Percentiles rank a stretch among this genome's conserved stretches.
Evolutionary conservation across 2,329 filamentous ascomycete genomes (phyloP).

Genomic region (Colletotrichum echinochloae): DNA sequence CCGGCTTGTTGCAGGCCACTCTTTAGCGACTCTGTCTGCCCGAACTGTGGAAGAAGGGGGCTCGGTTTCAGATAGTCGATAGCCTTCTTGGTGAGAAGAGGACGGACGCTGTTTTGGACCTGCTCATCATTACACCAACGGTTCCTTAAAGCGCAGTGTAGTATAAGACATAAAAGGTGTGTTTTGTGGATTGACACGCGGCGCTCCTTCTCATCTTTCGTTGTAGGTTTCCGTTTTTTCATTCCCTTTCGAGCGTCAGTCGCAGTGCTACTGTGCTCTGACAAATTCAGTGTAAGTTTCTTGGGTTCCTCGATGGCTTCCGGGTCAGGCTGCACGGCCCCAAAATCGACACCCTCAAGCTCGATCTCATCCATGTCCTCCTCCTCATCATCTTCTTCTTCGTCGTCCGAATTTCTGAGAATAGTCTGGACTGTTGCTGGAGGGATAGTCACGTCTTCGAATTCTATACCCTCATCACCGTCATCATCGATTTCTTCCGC

Average conservation of each 20-base stretch:
- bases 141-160: constrained; percentile 82
- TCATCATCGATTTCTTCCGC: constrained; percentile 45
- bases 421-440: constrained; percentile 64
- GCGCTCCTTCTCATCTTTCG: constrained; percentile 63
- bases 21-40: constrained; percentile 80
- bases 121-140: constrained; percentile 85
- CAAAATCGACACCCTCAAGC: constrained; percentile 64
- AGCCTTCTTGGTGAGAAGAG: constrained; percentile 74
- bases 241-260: constrained; percentile 47
- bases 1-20: constrained; percentile 80
- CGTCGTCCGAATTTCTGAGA: constrained; percentile 61
- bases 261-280: constrained; percentile 55
- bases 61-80: constrained; percentile 77
- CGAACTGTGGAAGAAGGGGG: constrained; percentile 77
- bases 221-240: constrained; percentile 64
- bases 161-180: constrained; percentile 85
- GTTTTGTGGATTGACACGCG: constrained; percentile 86
- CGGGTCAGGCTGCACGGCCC: constrained; percentile 44
- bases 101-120: constrained; percentile 74
- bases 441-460: constrained; percentile 64
- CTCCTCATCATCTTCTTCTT: constrained; percentile 50
- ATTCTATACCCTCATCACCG: constrained; percentile 57
- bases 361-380: constrained; percentile 57
- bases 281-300: constrained; percentile 65
- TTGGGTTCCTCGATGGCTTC: constrained; percentile 46